Conservation (phyloP, 1,284 basidiomycete species). For the Exobasidium rhododendri region DNA sequence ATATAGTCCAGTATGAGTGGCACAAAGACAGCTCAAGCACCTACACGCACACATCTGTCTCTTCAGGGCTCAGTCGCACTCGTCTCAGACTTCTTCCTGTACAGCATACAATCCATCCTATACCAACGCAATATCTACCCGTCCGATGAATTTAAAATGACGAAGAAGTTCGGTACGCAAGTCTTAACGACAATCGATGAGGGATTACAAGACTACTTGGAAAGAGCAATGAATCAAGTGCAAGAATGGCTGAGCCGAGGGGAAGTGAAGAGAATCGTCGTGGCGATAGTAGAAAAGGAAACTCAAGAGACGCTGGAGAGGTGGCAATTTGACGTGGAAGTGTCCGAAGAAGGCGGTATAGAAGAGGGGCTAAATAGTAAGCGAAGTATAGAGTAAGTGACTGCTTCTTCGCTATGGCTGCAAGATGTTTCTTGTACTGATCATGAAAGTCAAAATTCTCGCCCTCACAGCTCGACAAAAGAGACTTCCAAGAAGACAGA, state of each 20-base stretch:
- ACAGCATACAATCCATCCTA: slow-evolving; percentile 74
- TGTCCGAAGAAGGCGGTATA: slow-evolving; percentile 56
- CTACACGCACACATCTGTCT: slow-evolving; percentile 59
- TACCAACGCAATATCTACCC: slow-evolving; percentile 97
- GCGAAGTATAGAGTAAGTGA: slow-evolving; percentile 18
- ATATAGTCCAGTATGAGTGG: too few relatives aligned
- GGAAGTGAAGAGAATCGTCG: slow-evolving; percentile 83
- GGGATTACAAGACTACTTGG: slow-evolving; percentile 84
- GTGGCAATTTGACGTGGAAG: slow-evolving; percentile 96
- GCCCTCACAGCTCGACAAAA: background rate
- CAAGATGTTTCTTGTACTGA: too few relatives aligned
- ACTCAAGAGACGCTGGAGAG: slow-evolving; percentile 85
- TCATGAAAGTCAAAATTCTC: too few relatives aligned
- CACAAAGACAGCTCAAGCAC: slow-evolving; percentile 27
- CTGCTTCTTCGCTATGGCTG: too few relatives aligned
- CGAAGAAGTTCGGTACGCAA: slow-evolving; percentile 92
- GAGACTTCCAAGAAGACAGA: slow-evolving; percentile 62
- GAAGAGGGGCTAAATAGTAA: slow-evolving; percentile 15
- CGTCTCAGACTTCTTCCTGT: slow-evolving; percentile 99
- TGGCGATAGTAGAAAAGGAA: slow-evolving; percentile 94
- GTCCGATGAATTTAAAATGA: slow-evolving; percentile 77
- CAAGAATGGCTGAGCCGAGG: slow-evolving; percentile 79
- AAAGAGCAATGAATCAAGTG: slow-evolving; percentile 78
- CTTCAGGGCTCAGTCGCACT: slow-evolving; percentile 91
- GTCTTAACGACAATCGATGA: slow-evolving; percentile 92